Evolutionary conservation across 495 filamentous ascomycete genomes (phyloP), one percentile per base, ranked within the genome.

Genomic region (Penicillium silybi): DNA sequence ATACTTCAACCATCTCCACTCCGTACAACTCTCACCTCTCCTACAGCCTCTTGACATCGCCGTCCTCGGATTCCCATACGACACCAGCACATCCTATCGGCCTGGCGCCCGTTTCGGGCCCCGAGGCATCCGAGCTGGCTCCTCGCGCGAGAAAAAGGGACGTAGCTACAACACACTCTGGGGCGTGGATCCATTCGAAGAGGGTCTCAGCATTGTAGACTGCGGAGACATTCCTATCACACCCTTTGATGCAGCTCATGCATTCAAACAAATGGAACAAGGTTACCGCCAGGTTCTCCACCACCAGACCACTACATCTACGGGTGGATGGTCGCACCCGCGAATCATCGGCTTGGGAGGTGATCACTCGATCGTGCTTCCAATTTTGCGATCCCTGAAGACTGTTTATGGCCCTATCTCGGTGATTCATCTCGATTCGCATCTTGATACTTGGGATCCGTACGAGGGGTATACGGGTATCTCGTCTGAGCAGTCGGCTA

Each of bases 61-160:
- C 29, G 13, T 32, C 8, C 29, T 32, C 29, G 29, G 29, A 1
- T 32, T 32, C 29, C 29, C 29, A 1, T 32, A 32, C 13, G 29
- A 32, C 4, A 67, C 76, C 6, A 77, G 77, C 25, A 81, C 80
- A 10, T 79, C 77, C 16, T 85, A 85, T 64, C 76, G 85, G 25
- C 85, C 85, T 4, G 85, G 86, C 20, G 29, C 29, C 11, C 77
- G 86, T 11, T 89, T 86, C 53, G 86, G 86, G 1, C 85, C 86
- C 4, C 77, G 72, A 18, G 83, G 80, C 15, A 88, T 89, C 53
- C 77, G 86, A 51, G 76, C 85, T 62, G 84, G 82, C 63, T 80
- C 76, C 2, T 54, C 56, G 0, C 62, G 62, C 15, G 56, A 65
- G 15, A 60, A 60, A 40, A 58, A 60, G 32, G 56, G 62, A 10